Evolutionary conservation across 1,139 yeast species (phyloP).

Genomic region (Scheffersomyces lignicola): DNA sequence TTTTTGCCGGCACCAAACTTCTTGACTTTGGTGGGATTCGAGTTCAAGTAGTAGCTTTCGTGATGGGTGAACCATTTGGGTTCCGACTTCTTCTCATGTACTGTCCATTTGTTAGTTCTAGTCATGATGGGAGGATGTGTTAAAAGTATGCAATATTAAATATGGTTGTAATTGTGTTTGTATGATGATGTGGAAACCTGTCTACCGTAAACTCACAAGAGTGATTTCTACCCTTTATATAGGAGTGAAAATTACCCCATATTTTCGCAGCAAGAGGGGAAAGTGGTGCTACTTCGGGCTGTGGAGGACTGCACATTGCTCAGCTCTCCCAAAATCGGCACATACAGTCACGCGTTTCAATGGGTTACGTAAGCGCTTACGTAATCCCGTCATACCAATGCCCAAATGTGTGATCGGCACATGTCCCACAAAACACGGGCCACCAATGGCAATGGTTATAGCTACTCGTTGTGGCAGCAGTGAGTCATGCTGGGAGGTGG

Average conservation of each 20-base stretch:
- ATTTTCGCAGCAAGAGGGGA: background rate
- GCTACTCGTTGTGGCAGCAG: too few species aligned
- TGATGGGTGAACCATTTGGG: slow-evolving; percentile 80
- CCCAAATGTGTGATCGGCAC: too few species aligned
- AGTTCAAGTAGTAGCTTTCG: slow-evolving; percentile 56
- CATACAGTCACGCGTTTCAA: background rate
- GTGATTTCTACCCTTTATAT: too few species aligned
- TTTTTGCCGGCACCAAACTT: slow-evolving; percentile 84
- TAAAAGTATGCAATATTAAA: background rate
- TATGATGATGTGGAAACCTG: background rate
- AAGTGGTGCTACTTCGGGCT: background rate
- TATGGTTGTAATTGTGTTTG: background rate
- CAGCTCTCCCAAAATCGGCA: background rate
- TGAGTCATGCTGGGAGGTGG: too few species aligned
- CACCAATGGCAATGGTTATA: too few species aligned
- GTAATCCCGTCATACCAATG: too few species aligned
- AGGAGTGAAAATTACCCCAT: background rate
- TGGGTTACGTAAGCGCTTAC: too few species aligned
- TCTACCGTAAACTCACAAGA: too few species aligned
- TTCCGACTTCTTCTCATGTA: slow-evolving; percentile 57
- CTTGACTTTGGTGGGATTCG: slow-evolving; percentile 75
- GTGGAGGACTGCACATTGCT: slow-evolving; percentile 1
- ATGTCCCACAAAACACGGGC: too few species aligned
- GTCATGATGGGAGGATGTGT: slow-evolving; percentile 49
- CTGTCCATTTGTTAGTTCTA: slow-evolving; percentile 81